phyloP scores from a whole-genome alignment of 2,329 filamentous ascomycete species.

The Lecanicillium sp. region DNA sequence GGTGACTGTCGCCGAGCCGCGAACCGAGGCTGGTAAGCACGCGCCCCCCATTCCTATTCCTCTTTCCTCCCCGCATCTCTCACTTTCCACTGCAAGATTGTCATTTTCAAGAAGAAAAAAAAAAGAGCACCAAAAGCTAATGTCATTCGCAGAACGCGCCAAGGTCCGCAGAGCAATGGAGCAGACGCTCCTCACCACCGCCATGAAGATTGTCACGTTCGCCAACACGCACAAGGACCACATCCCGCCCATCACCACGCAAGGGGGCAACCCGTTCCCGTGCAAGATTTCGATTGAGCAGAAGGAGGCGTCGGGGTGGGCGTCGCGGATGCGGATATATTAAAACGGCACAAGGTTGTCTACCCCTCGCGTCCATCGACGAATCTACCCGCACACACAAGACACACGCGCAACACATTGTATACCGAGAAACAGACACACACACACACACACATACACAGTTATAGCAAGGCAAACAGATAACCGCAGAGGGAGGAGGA shows the following conservation, averaged over 20 bases:
- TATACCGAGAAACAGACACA: no score
- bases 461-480: no score
- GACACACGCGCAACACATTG: no score
- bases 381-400: no score
- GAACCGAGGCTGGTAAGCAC: slow-evolving; percentile 74
- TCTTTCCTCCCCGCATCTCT: neutral
- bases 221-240: slow-evolving; percentile 90
- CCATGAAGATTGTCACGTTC: slow-evolving; percentile 82
- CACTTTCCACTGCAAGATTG: no score
- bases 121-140: neutral
- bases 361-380: no score
- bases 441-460: no score
- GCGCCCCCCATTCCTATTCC: slow-evolving; percentile 4
- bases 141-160: slow-evolving; percentile 57
- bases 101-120: neutral
- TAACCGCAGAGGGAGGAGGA: no score
- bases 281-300: slow-evolving; percentile 90
- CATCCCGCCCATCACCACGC: slow-evolving; percentile 94
- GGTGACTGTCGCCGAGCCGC: slow-evolving; percentile 84
- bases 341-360: slow-evolving; percentile 26
- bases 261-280: slow-evolving; percentile 88
- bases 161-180: slow-evolving; percentile 91
- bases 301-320: slow-evolving; percentile 67
- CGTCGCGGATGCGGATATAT: slow-evolving; percentile 71
- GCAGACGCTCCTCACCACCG: slow-evolving; percentile 77